Base-by-base conservation (phyloP, 2,329 filamentous ascomycete genomes). In the Orbilia brochopaga region DNA sequence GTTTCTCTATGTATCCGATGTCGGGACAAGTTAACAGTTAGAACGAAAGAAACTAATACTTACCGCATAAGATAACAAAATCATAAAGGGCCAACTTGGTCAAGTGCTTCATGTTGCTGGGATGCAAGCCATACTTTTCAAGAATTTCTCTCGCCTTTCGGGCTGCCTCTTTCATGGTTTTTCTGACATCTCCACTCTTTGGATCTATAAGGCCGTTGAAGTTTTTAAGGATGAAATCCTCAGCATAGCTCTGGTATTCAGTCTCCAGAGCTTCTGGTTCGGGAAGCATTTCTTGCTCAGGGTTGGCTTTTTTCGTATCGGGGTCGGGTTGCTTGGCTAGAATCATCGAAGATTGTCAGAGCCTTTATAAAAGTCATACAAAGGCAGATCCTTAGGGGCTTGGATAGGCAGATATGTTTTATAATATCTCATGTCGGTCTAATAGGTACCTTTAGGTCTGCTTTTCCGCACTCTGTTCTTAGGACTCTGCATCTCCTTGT, bases 21-120 rank as follows among this genome's bases (percentile, higher is more conserved):
- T 32, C 27, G 27, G 27, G 27, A 8, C 4, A 32, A 32, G 3
- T 4, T 32, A 32, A 4, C 27, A 32, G 27, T n/a, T n/a, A n/a
- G n/a, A n/a, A n/a, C n/a, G n/a, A n/a, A n/a, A n/a, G n/a, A n/a
- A n/a, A n/a, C 27, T 3, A 32, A 19, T 6, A 58, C 62, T 17
- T 66, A 66, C 62, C 62, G 24, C 54, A 66, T 7, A 66, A 23
- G 6, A 66, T 37, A 2, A 24, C 62, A 27, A 66, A 66, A 42
- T 66, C 62, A 17, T 66, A 66, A 7, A 59, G 27, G 2, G 62
- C 46, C 15, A 59, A 46, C n/a, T 37, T 64, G 19, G 51, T 55
- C 13, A 61, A 11, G n/a, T 69, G 48, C 17, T 61, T 55, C 2
- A 48, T 37, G 10, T 69, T 56, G 11, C 40, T 23, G 10, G 56